Evolutionary conservation across 164 flowering plant species (phyloP).

Genomic region (Brasenia schreberi): DNA sequence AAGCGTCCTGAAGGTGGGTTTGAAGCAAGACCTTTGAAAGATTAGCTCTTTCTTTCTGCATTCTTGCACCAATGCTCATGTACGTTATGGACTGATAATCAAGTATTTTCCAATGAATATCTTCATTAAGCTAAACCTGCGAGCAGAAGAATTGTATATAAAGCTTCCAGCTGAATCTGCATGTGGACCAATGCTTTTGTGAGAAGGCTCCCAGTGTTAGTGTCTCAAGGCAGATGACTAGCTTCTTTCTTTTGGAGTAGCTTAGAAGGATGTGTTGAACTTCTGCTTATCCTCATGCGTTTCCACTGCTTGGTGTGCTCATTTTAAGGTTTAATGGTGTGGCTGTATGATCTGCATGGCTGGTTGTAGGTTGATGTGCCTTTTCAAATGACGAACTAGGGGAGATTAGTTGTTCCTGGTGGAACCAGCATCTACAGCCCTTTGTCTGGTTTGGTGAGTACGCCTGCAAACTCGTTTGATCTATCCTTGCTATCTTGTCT

Average conservation of each 20-base stretch:
- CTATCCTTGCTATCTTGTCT: not conserved
- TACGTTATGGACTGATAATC: not conserved
- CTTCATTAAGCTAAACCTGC: not conserved
- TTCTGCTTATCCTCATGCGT: not conserved
- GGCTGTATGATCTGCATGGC: not conserved
- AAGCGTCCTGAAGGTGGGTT: slow-evolving; percentile 59
- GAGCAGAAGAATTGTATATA: not conserved
- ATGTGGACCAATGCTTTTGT: not conserved
- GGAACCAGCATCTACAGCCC: too few species aligned
- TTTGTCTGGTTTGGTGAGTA: not conserved
- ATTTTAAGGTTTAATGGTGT: not conserved
- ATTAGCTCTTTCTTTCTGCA: slow-evolving; percentile 7
- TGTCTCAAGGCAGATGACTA: not conserved
- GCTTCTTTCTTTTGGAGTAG: slow-evolving; percentile 3
- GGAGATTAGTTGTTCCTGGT: too few species aligned
- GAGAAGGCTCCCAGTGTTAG: not conserved
- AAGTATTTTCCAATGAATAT: too few species aligned
- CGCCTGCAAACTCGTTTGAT: not conserved
- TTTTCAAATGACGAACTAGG: too few species aligned
- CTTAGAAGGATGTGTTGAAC: slow-evolving; percentile 1
- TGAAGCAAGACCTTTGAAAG: slow-evolving; percentile 48
- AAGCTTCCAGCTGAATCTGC: not conserved
- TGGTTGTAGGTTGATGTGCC: not conserved
- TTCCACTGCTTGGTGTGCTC: not conserved
- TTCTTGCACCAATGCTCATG: not conserved